Conservation (phyloP, 2,329 filamentous ascomycete species). For the Setomelanomma holmii region DNA sequence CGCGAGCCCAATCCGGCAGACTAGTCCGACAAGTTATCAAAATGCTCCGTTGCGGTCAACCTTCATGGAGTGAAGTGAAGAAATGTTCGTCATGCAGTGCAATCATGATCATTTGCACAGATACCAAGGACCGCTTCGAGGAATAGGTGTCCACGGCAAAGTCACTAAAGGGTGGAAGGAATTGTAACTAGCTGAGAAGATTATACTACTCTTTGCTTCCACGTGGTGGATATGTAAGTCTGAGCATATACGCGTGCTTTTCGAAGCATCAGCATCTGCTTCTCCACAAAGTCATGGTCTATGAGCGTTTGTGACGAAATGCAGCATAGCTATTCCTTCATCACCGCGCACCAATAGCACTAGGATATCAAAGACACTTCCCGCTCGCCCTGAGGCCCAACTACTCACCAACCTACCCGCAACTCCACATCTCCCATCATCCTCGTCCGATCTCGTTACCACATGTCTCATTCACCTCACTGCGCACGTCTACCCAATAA, state of each 20-base stretch:
- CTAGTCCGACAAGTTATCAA: not conserved
- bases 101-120: not conserved
- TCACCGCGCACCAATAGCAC: constrained; percentile 6
- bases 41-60: not conserved
- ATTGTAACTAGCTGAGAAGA: not conserved
- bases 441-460: not conserved
- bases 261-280: too few species aligned
- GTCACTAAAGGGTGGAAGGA: too few species aligned
- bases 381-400: constrained; percentile 10
- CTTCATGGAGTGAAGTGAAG: not conserved
- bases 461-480: not conserved
- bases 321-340: not conserved
- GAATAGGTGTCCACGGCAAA: too few species aligned
- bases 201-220: not conserved
- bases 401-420: constrained; percentile 14
- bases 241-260: too few species aligned
- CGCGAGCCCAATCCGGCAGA: not conserved
- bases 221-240: not conserved
- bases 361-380: constrained; percentile 5
- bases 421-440: not conserved
- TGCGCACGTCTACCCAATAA: constrained; percentile 20
- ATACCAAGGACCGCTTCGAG: too few species aligned
- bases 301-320: not conserved
- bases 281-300: too few species aligned
- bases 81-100: not conserved